Conservation (phyloP, 176 grass and related monocot genomes). For the Cenchrus purpureus region DNA sequence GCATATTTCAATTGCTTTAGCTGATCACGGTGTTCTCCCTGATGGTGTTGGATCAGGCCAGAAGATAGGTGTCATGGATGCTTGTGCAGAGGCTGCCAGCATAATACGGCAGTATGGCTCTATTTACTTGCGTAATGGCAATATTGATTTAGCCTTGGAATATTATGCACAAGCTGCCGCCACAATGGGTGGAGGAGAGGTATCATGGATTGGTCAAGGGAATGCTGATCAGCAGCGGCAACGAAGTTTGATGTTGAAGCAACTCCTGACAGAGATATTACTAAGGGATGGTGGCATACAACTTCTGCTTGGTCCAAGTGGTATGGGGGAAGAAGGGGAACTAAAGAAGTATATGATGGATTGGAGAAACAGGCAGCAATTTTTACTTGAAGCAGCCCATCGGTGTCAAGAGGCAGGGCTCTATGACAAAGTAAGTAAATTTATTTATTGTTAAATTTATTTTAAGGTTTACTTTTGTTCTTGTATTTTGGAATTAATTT, state of each 20-base stretch:
- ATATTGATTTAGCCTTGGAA: constrained; percentile 82
- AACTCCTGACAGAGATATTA: constrained; percentile 87
- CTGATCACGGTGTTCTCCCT: constrained; percentile 77
- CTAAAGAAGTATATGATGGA: constrained; percentile 93
- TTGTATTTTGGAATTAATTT: constrained; percentile 14
- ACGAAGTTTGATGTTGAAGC: constrained; percentile 86
- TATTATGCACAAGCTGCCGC: constrained; percentile 95
- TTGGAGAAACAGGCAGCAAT: constrained; percentile 72
- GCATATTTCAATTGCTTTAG: constrained; percentile 87
- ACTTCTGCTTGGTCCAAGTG: constrained; percentile 90
- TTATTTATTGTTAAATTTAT: constrained; percentile 11
- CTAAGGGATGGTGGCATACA: constrained; percentile 83
- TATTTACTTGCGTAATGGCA: constrained; percentile 78
- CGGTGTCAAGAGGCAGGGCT: constrained; percentile 89
- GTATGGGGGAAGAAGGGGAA: constrained; percentile 89
- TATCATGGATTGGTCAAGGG: constrained; percentile 68
- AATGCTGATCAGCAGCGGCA: constrained; percentile 80
- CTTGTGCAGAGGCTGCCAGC: constrained; percentile 81
- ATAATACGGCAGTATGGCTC: constrained; percentile 92
- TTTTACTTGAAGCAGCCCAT: constrained; percentile 89
- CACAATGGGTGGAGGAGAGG: constrained; percentile 88
- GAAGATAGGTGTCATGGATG: constrained; percentile 93
- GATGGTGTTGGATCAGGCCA: constrained; percentile 67
- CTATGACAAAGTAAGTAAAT: constrained; percentile 80
- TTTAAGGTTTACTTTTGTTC: not conserved